Evolutionary conservation across 768 basidiomycete species (phyloP).

Genomic region (Lactarius psammicola): DNA sequence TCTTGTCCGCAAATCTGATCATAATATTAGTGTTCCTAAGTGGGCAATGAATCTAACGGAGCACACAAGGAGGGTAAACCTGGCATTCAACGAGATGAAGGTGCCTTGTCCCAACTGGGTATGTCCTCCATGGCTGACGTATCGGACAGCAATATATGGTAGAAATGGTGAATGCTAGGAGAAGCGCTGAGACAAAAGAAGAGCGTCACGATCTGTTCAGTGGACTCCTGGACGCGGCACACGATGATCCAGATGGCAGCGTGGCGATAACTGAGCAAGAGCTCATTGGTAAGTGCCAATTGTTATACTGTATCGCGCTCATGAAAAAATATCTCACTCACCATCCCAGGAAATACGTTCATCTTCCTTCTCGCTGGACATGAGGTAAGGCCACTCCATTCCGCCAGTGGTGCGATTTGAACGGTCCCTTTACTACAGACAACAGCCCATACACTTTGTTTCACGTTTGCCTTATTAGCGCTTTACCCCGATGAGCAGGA

Average conservation of each 20-base stretch:
- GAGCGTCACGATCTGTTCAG: constrained; percentile 33
- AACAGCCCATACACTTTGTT: constrained; percentile 40
- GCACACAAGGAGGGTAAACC: constrained; percentile 34
- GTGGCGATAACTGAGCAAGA: constrained; percentile 30
- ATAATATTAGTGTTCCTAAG: constrained; percentile 39
- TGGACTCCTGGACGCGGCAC: constrained; percentile 30
- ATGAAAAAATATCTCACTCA: background rate
- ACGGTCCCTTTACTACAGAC: constrained; percentile 32
- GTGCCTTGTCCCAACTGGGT: constrained; percentile 31
- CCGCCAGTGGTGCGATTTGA: background rate
- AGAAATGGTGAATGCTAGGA: constrained; percentile 32
- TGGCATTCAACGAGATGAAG: constrained; percentile 46
- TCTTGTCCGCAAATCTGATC: constrained; percentile 41
- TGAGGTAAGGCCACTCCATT: constrained; percentile 28
- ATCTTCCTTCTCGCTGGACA: constrained; percentile 40
- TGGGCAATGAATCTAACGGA: constrained; percentile 42
- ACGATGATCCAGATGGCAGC: constrained; percentile 21
- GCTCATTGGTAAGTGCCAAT: constrained; percentile 23
- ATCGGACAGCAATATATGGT: constrained; percentile 31
- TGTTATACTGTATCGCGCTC: background rate
- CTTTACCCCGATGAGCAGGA: constrained; percentile 45
- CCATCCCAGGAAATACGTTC: constrained; percentile 32
- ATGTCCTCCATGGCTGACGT: background rate
- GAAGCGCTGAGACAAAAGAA: constrained; percentile 23
- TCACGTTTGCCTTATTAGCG: constrained; percentile 43